Evolutionary conservation across 2,329 filamentous ascomycete genomes (phyloP), one percentile per base, ranked within the genome.

Genomic region (Bertia moriformis): DNA sequence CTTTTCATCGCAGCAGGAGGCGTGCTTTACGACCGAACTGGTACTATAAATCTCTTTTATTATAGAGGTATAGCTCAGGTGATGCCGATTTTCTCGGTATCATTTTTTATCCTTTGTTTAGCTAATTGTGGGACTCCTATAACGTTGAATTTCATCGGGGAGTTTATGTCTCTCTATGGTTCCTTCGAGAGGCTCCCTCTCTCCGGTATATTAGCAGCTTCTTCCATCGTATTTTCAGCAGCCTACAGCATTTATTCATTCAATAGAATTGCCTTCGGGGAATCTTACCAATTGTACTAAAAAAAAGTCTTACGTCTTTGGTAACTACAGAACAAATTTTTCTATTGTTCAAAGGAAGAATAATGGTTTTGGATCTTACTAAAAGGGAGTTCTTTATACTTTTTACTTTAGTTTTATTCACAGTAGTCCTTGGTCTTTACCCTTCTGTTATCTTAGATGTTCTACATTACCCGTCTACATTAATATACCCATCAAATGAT

Each of bases 201-300:
- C 29, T 38, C 18, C 20, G 36, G 49, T 46, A 45, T 42, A 40
- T 47, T 53, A 40, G 49, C 47, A 18, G 44, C 43, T 48, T 48
- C 45, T 45, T 53, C 48, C 44, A 51, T 52, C 42, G 43, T 51
- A 42, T 48, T 52, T 41, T 48, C 45, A 39, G 49, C 49, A 35
- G 50, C 51, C 37, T 52, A 52, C 43, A 51, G 48, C 29, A 52
- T 53, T 38, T 52, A 45, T 46, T 46, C 51, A 44, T 53, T 49
- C 47, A 52, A 53, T 42, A 49, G 50, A 47, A 51, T 53, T 44
- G 46, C 46, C 40, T 53, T 53, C 46, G 50, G 44, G 29, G 51
- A 50, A 42, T 50, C 48, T 41, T 52, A 46, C 38, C 49, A 45
- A 45, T 48, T 41, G 45, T 51, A 48, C 42, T 54, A 42, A 44